Evolutionary conservation across 305 asterid species (phyloP), one percentile per base, ranked within the genome.

Genomic region (Fraxinus velutina): DNA sequence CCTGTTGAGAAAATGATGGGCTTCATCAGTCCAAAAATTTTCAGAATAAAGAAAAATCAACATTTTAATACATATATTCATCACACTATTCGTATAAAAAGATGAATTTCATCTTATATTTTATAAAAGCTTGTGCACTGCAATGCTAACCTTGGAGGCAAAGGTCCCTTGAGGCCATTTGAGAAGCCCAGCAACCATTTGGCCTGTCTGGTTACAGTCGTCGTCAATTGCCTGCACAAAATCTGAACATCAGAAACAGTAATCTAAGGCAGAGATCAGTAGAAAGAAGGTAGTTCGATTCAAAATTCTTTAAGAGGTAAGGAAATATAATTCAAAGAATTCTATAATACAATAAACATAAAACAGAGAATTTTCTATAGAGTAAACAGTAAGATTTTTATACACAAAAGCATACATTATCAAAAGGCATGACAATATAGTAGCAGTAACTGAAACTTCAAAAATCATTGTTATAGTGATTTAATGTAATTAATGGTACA

Each of bases 161-260:
- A 94, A 93, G 42, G 98, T 93, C 50, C 95, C 98, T 87, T 94
- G 98, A 42, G 98, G 97, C 98, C 98, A 94, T 30, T 84, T 87
- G 60, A 94, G 98, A 88, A 94, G 97, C 86, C 97, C 98, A 22
- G 98, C 98, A 82, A 90, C 82, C 97, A 94, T 93, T 88, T 94
- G 98, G 24, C 98, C 97, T 0, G 98, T 93, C 84, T 93, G 98
- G 85, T 94, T 94, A 86, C 97, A 92, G 79, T 94, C 97, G 84
- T 92, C 94, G 55, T 92, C 97, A 77, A 94, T 92, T 76, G 98
- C 98, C 98, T 94, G 82, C 90, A 85, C 42, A 42, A 80, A 79
- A 79, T 78, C 80, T 22, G 44, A 77, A 79, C 47, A 81, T 84
- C 82, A 88, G 80, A 85, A 74, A 82, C 78, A 64, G 44, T 50